Percentiles rank a stretch among this genome's conserved stretches.
Conservation (phyloP, 192 early-diverging fungal species). For the Cetraspora pellucida region DNA sequence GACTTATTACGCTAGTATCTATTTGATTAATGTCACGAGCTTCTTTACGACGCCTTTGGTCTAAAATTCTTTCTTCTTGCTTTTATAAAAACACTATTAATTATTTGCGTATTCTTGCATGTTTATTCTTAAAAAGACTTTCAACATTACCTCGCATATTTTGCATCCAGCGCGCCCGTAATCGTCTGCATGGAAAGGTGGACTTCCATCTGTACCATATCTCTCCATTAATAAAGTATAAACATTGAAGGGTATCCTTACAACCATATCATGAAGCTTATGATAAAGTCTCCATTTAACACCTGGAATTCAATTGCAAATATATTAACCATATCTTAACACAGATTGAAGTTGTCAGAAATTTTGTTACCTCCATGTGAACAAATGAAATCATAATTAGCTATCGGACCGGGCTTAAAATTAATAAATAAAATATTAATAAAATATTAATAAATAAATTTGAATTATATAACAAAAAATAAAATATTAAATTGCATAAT, state of each 20-base stretch:
- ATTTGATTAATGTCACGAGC: slow-evolving; percentile 37
- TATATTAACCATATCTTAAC: background rate
- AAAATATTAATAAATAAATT: background rate
- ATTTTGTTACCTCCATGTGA: slow-evolving; percentile 41
- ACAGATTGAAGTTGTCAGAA: background rate
- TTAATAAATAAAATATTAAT: background rate
- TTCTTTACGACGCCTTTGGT: slow-evolving; percentile 42
- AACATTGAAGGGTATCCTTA: slow-evolving; percentile 42
- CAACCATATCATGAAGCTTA: slow-evolving; percentile 41
- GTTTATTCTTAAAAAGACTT: background rate
- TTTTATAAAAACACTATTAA: slow-evolving; percentile 24
- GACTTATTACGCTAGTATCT: slow-evolving; percentile 40
- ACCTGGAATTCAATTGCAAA: slow-evolving; percentile 23
- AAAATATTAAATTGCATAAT: no score
- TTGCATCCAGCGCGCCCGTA: background rate
- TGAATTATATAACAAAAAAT: background rate
- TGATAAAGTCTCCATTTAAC: slow-evolving; percentile 39
- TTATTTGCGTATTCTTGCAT: background rate
- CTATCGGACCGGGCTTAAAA: slow-evolving; percentile 44
- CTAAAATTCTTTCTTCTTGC: slow-evolving; percentile 39
- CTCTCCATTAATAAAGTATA: slow-evolving; percentile 42
- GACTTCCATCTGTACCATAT: slow-evolving; percentile 46
- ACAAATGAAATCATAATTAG: slow-evolving; percentile 50
- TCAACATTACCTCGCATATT: slow-evolving; percentile 12
- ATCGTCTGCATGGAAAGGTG: slow-evolving; percentile 1